Percentiles rank a stretch among this genome's conserved stretches.
phyloP scores from a whole-genome alignment of 768 basidiomycete genomes.

The Leccinum subgranulosum region DNA sequence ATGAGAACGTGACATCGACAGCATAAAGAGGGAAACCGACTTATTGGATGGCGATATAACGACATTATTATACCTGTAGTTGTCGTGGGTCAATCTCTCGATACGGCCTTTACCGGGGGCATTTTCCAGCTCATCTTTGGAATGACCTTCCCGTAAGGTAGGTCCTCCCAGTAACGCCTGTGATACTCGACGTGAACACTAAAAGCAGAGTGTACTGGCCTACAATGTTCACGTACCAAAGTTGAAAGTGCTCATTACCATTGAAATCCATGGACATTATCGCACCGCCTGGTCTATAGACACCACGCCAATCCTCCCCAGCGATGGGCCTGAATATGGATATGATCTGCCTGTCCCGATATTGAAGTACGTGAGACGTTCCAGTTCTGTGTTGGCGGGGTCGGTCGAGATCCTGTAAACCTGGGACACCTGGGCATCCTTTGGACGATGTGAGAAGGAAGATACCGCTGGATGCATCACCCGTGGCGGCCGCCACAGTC shows the following conservation, averaged over 20 bases:
- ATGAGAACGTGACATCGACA: conserved; percentile 1
- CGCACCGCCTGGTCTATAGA: conserved; percentile 34
- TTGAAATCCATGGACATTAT: conserved; percentile 40
- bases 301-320: conserved; percentile 42
- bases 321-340: conserved; percentile 28
- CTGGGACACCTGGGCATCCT: conserved; percentile 37
- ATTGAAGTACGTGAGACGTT: conserved; percentile 40
- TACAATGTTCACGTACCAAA: conserved; percentile 29
- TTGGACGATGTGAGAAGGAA: conserved; percentile 40
- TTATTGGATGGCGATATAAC: conserved; percentile 36
- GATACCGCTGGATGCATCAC: conserved; percentile 20
- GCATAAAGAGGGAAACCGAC: conserved; percentile 17
- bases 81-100: conserved; percentile 41
- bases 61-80: conserved; percentile 30
- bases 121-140: conserved; percentile 40
- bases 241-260: conserved; percentile 40
- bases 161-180: conserved; percentile 45
- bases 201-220: neutral
- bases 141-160: conserved; percentile 21
- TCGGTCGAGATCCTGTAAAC: conserved; percentile 34
- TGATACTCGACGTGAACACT: neutral
- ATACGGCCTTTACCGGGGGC: conserved; percentile 38
- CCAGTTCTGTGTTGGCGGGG: conserved; percentile 22
- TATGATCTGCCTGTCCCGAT: conserved; percentile 38
- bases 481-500: conserved; percentile 7